Evolutionary conservation across 352 stramenopile species (phyloP), one percentile per base, ranked within the genome.

Genomic region (Lagenidium giganteum): DNA sequence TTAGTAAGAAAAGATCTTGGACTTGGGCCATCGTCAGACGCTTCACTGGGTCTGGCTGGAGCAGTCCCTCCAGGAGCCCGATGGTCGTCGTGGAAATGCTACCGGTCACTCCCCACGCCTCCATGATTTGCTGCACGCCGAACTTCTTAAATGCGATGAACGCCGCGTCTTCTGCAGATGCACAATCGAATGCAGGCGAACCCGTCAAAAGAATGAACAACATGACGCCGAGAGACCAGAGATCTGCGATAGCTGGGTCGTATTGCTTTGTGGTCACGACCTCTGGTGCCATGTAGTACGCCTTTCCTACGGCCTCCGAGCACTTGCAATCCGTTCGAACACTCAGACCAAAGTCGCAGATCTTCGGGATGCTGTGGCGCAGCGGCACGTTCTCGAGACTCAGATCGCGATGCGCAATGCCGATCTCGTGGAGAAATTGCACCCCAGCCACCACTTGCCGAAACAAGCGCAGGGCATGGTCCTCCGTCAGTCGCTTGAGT

Each of bases 171-270:
- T 47, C 23, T 3, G 36, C 36, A 3, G 55, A 71, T 7, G 66
- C 66, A 26, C 70, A 52, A 6, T 53, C 12, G 3, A 60, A n/a
- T 5, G 62, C 40, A 6, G 53, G 53, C 3, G 62, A 66, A 2
- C 60, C 56, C n/a, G 56, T 62, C 16, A 70, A 50, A 43, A 74
- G 50, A 30, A 70, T 51, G 49, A 70, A 70, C 34, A 67, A 49
- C 35, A 70, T 55, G 30, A 70, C 51, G 18, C 64, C 59, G 3
- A 74, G 32, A 2, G 64, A 74, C 64, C 64, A 74, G 17, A 70
- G 37, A 16, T 74, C 64, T 4, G 59, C 57, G 29, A 58, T 68
- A n/a, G 48, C 31, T 0, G 63, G 63, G 44, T 73, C 56, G 48
- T 73, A 70, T 7, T 32, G 16, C 9, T 11, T 34, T n/a, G 8